A percentile compares a stretch with the other conserved stretches of the same genome.
These are phyloP conservation scores for Lachancea meyersii DNA, from an alignment of 805 yeast species.

Conservation along the genomic window DNA sequence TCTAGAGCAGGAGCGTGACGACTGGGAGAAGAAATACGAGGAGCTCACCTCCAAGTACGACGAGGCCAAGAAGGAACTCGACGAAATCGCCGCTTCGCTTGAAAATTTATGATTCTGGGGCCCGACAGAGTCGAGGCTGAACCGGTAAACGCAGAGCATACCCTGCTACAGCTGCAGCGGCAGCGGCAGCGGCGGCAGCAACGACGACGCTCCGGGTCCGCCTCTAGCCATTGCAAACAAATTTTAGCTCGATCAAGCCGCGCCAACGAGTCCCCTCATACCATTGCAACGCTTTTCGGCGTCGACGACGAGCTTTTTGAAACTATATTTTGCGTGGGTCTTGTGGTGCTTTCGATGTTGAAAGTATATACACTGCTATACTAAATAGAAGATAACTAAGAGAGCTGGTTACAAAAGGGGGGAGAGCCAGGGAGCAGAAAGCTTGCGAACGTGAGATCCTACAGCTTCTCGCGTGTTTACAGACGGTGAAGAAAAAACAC, in stretches of 20 bases:
- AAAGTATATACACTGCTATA: background rate
- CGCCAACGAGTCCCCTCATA: constrained; percentile 1
- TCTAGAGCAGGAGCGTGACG: constrained; percentile 86
- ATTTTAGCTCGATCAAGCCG: background rate
- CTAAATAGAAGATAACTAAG: background rate
- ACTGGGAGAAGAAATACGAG: constrained; percentile 85
- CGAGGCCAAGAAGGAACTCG: constrained; percentile 87
- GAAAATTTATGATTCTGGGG: constrained; percentile 42
- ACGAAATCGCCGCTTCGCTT: constrained; percentile 93
- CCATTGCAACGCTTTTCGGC: background rate
- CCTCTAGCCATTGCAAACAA: constrained; percentile 5
- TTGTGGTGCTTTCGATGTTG: background rate
- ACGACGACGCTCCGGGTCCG: constrained; percentile 5
- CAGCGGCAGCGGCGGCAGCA: too few species aligned
- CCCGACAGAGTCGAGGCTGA: constrained; percentile 2
- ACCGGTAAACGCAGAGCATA: too few species aligned
- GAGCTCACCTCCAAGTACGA: constrained; percentile 76
- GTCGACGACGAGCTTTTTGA: background rate
- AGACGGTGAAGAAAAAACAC: too few species aligned
- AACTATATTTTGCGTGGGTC: background rate
- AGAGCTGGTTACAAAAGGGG: background rate
- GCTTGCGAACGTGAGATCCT: too few species aligned
- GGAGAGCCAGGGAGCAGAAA: too few species aligned
- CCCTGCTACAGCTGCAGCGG: too few species aligned
- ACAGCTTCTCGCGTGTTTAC: too few species aligned